Percentiles rank a stretch among this genome's conserved stretches.
Conservation (phyloP, 257 asterid species). For the Misopates orontium region DNA sequence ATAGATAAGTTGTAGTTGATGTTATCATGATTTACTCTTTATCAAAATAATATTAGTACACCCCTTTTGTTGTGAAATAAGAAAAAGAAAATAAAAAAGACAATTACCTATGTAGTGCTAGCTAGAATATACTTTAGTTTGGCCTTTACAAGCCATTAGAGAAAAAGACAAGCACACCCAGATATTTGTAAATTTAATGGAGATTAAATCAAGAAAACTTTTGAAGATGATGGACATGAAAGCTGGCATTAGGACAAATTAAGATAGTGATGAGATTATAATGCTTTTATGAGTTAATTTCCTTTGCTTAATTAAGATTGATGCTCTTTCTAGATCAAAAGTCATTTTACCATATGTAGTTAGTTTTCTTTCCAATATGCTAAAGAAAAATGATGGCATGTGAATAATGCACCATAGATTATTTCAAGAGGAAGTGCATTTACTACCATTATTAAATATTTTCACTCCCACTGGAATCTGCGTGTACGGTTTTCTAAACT, state of each 20-base stretch:
- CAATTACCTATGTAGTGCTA: constrained; percentile 33
- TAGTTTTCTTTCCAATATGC: constrained; percentile 28
- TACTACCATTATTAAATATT: too few species aligned
- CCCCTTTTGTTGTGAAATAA: background rate
- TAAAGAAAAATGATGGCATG: constrained; percentile 37
- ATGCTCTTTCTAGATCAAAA: constrained; percentile 30
- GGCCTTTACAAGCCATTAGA: constrained; percentile 20
- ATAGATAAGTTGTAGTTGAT: too few species aligned
- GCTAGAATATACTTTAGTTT: constrained; percentile 25
- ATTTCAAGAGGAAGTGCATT: too few species aligned
- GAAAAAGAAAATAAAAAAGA: background rate
- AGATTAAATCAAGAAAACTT: constrained; percentile 24
- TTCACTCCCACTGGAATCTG: too few species aligned
- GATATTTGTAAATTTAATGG: background rate
- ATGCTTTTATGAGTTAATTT: constrained; percentile 18
- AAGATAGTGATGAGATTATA: background rate
- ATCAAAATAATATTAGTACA: too few species aligned
- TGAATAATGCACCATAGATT: constrained; percentile 19
- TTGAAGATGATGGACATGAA: constrained; percentile 26
- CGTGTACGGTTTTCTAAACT: too few species aligned
- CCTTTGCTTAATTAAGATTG: constrained; percentile 24
- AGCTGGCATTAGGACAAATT: constrained; percentile 35
- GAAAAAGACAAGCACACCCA: constrained; percentile 40
- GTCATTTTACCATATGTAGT: constrained; percentile 25
- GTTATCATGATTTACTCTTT: too few species aligned